Evolutionary conservation across 805 yeast genomes (phyloP).

Genomic region (Blastobotrys americana): DNA sequence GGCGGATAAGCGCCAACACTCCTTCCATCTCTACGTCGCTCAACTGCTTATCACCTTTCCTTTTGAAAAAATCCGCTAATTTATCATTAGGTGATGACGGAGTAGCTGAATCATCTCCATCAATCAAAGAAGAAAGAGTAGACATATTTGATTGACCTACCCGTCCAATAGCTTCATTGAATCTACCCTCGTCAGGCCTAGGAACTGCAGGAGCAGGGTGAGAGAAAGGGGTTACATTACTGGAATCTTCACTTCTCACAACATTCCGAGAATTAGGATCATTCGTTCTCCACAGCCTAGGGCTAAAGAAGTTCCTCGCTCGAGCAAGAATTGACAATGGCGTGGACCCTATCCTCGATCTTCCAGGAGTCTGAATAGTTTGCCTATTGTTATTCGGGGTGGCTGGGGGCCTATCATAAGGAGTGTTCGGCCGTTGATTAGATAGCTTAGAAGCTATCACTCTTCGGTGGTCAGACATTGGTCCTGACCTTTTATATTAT

Average conservation of each 20-base stretch:
- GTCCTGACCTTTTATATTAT: too few relatives aligned
- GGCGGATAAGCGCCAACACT: slow-evolving; percentile 28
- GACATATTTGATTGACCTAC: background rate
- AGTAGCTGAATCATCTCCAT: background rate
- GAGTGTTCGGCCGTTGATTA: slow-evolving; percentile 2
- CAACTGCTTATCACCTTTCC: slow-evolving; percentile 68
- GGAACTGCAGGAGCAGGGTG: slow-evolving; percentile 8
- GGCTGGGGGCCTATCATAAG: slow-evolving; percentile 3
- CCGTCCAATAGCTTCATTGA: background rate
- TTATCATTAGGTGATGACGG: slow-evolving; percentile 46
- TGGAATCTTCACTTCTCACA: too few relatives aligned
- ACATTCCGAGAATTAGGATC: too few relatives aligned
- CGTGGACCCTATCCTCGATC: background rate
- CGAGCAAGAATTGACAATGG: slow-evolving; percentile 7
- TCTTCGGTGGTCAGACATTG: slow-evolving; percentile 1
- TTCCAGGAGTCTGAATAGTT: too few relatives aligned
- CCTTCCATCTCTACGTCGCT: slow-evolving; percentile 74
- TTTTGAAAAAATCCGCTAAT: slow-evolving; percentile 61
- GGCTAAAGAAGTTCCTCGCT: slow-evolving; percentile 7
- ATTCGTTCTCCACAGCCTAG: slow-evolving; percentile 5
- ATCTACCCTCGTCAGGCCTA: slow-evolving; percentile 6
- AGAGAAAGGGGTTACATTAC: background rate
- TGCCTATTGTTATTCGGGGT: background rate
- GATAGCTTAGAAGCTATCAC: slow-evolving; percentile 2
- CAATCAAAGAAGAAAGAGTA: background rate